A percentile compares a stretch with the other conserved stretches of the same genome.
phyloP scores from a whole-genome alignment of 169 alveolate species.

The Haemoproteus tartakovskyi region DNA sequence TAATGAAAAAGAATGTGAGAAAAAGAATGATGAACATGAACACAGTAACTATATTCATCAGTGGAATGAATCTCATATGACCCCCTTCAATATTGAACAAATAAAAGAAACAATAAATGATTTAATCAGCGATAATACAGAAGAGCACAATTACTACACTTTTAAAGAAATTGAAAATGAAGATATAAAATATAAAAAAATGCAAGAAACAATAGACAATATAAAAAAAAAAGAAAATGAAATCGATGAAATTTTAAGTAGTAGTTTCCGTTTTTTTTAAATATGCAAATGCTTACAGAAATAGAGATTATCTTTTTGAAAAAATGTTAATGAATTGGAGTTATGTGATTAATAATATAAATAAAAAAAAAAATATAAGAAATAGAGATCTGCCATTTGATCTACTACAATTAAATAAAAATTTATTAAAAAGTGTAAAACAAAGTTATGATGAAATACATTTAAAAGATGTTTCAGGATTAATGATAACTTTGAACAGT shows the following conservation, averaged over 20 bases:
- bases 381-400: conserved; percentile 79
- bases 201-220: conserved; percentile 17
- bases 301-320: conserved; percentile 72
- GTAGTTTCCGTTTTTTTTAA: conserved; percentile 59
- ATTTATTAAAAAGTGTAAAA: conserved; percentile 70
- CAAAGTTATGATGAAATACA: conserved; percentile 72
- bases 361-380: conserved; percentile 61
- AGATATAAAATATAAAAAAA: conserved; percentile 23
- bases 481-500: conserved; percentile 76
- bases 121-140: conserved; percentile 9
- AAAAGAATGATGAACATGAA: neutral
- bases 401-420: conserved; percentile 70
- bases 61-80: neutral
- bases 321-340: conserved; percentile 77
- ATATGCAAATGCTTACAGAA: conserved; percentile 73
- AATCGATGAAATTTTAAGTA: conserved; percentile 66
- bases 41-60: too few relatives aligned
- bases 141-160: conserved; percentile 19
- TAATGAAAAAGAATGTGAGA: neutral
- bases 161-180: conserved; percentile 20
- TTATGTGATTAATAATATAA: conserved; percentile 53
- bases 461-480: conserved; percentile 77
- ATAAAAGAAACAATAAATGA: conserved; percentile 2
- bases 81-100: neutral
- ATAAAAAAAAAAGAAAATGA: conserved; percentile 62